Base-by-base conservation (phyloP, 768 basidiomycete genomes). In the Russula compacta region DNA sequence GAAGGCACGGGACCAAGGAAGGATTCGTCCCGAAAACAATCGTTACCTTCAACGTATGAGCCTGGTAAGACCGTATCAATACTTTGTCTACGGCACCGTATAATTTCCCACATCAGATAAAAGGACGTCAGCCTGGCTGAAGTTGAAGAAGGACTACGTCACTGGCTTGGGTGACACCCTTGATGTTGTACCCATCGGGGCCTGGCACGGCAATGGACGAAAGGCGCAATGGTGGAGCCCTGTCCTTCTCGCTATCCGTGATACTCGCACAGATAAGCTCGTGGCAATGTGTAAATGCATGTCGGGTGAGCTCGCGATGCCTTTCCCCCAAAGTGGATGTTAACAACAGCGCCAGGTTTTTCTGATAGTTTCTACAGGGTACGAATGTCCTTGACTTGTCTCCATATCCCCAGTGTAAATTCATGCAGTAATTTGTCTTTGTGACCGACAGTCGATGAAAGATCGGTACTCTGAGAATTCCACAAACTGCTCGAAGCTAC, bases 161-260 rank as follows among this genome's bases (percentile, higher is more conserved):
- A 79, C 80, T 32, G 86, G 85, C 3, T 72, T 91, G 40, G 86
- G 86, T n/a, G 89, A 92, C 69, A 81, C 82, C 65, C 80, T 84
- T 33, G 88, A 88, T 69, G 73, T 87, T 57, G 80, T 87, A 35
- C 87, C 87, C 33, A 75, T 88, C 55, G 87, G 84, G 51, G 93
- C 90, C 47, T 95, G 91, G 89, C 83, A 92, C 74, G 93, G 92
- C 50, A 88, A 85, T 69, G 94, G 94, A 36, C 76, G 92, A 39
- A 97, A 95, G 74, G 86, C 84, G 15, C 80, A 82, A 50, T 95
- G 93, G 94, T 97, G 91, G 89, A 89, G 86, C 65, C 93, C 93
- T 1, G 82, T 95, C 66, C 76, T 97, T 6, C 78, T 95, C 48
- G 92, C 85, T 14, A 73, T 87, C 43, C 86, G 87, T 80, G 84